Percentiles rank a stretch among this genome's conserved stretches.
Conservation (phyloP, 495 filamentous ascomycete species). For the Bathelium albidoporum region DNA sequence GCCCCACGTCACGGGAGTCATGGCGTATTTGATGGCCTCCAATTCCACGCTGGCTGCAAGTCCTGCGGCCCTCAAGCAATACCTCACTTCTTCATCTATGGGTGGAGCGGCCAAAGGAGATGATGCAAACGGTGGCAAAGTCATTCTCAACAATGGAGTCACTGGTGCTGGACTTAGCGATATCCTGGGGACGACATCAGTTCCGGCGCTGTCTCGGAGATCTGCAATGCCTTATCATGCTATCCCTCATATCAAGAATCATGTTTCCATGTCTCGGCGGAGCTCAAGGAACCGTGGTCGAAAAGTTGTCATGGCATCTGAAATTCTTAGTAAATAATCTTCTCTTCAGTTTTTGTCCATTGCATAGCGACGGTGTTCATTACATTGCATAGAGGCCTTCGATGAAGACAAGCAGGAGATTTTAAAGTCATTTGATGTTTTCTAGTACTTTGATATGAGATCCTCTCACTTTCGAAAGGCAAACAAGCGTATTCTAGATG, state of each 20-base stretch:
- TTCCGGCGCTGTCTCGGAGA: neutral
- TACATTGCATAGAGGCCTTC: neutral
- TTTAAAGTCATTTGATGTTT: neutral
- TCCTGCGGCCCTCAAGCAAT: slow-evolving; percentile 34
- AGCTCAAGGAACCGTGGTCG: neutral
- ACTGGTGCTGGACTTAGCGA: neutral
- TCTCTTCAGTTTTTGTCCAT: neutral
- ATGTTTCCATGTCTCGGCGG: neutral
- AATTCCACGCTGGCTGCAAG: slow-evolving; percentile 26
- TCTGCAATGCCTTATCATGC: neutral
- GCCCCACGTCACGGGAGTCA: slow-evolving; percentile 42
- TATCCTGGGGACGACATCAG: neutral
- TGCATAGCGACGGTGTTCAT: neutral
- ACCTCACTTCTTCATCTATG: neutral
- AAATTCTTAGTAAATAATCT: slow-evolving; percentile 1
- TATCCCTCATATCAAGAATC: neutral
- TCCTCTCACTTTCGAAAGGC: too few relatives aligned
- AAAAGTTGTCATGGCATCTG: neutral
- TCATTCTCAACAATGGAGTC: slow-evolving; percentile 1
- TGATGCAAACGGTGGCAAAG: neutral
- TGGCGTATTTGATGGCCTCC: slow-evolving; percentile 36
- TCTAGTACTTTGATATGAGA: too few relatives aligned
- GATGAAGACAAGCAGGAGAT: neutral
- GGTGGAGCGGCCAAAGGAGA: neutral
- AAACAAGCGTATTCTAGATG: too few relatives aligned